Evolutionary conservation across 306 rosid species (phyloP), one percentile per base, ranked within the genome.

Genomic region (Neltuma alba): DNA sequence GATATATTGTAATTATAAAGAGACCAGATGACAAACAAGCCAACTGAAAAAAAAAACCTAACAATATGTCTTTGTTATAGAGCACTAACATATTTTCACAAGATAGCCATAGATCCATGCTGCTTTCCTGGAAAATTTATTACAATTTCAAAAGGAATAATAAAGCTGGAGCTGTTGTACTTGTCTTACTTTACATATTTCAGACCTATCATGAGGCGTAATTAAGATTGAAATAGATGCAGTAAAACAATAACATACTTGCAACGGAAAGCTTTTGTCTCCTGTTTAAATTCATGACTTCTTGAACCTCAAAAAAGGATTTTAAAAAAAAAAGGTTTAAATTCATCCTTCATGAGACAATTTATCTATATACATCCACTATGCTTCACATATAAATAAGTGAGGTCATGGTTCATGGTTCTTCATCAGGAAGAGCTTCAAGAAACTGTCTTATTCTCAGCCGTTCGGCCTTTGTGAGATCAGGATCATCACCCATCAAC

Each of bases 401-500:
- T 23, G 23, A 30, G 16, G 34, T 52, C 57, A 70, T 27, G 40
- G 64, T 83, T 89, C 77, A 92, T 52, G 61, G 72, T 44, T 78
- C 87, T 68, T 68, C 73, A 69, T 83, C 80, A 16, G 94, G 88
- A 82, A 18, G 72, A 83, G 90, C 76, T 80, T 93, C 92, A 50
- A 96, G 90, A 78, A 88, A 90, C 81, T 76, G 86, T 75, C 78
- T 87, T 84, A 91, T 91, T 68, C 72, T 91, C 78, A 31, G 75
- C 48, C 89, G 81, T 87, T 96, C 97, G n/a, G 84, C 79, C 40
- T 75, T 42, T 41, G 91, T 87, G 58, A 96, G 94, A 74, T 82
- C 69, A 27, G 92, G 94, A 82, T 95, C 89, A 65, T 90, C 98
- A 12, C 86, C 85, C 0, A 65, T 85, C 83, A 96, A 69, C 83